Percentiles rank a stretch among this genome's conserved stretches.
Evolutionary conservation across 208 protist genomes (phyloP).

Genomic region (Acanthamoeba lenticulata): DNA sequence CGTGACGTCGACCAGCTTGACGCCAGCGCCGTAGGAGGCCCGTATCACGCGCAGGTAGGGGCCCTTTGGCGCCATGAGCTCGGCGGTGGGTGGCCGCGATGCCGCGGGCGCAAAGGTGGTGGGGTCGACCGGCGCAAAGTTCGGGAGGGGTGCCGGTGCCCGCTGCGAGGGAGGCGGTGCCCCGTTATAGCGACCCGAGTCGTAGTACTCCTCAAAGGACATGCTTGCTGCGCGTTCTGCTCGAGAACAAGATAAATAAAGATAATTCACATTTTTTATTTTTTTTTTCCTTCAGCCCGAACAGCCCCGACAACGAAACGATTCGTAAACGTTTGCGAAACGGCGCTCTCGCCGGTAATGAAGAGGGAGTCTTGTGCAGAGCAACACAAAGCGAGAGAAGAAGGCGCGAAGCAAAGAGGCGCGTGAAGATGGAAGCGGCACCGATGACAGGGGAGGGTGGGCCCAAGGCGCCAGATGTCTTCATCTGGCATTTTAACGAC

Average conservation of each 20-base stretch:
- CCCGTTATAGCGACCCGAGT: neutral
- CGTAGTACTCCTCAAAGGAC: conserved; percentile 39
- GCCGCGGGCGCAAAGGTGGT: neutral
- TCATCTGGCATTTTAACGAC: conserved; percentile 67
- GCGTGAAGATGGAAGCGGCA: conserved; percentile 19
- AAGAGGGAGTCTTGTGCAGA: too few species aligned
- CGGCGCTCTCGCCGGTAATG: too few species aligned
- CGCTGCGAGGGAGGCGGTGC: neutral
- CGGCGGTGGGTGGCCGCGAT: neutral
- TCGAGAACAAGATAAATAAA: neutral
- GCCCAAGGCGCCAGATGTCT: neutral
- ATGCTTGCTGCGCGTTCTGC: neutral
- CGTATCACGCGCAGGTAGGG: neutral
- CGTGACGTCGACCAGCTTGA: conserved; percentile 14
- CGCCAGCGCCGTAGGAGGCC: conserved; percentile 20
- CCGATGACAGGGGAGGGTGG: neutral
- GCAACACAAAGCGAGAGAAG: too few species aligned
- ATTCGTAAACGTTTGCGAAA: too few species aligned
- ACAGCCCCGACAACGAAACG: too few species aligned
- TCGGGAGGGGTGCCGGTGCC: neutral
- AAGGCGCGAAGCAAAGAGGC: too few species aligned
- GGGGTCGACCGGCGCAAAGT: neutral
- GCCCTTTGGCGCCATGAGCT: neutral
- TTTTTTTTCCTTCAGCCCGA: too few species aligned
- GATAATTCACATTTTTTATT: too few species aligned